Base-by-base conservation (phyloP, 1,284 basidiomycete genomes). In the Heterobasidion parviporum region DNA sequence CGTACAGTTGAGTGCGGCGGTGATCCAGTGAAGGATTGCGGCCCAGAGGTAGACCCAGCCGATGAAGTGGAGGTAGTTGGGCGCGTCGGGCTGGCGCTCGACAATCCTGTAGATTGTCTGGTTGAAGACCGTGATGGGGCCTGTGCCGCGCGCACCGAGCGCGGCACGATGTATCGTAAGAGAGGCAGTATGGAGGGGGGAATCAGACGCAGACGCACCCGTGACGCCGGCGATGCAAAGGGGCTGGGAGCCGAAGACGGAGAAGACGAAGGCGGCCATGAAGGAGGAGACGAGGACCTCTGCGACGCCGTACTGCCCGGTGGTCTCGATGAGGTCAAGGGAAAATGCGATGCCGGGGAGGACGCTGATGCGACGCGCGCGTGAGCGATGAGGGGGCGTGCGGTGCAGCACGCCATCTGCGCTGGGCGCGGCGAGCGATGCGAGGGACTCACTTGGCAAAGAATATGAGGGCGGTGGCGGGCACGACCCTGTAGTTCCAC, bases 21-120 rank as follows among this genome's bases (percentile, higher is more conserved):
- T 89, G 50, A 94, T 68, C 83, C 91, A 96, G 67, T 98, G 95
- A 56, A 96, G 78, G 47, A 94, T 93, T 0, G 95, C 94, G 12
- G 83, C 91, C 94, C 95, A 97, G 1, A 96, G 77, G 67, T 94
- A 92, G 0, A 93, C 87, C 94, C 93, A 96, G 14, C 90, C 90
- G 16, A 94, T 81, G 64, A 96, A 95, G 56, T 92, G 88, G 7
- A 94, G 78, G 64, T 94, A 95, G 61, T 83, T 70, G 6, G 89
- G 89, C 7, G 82, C 74, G 59, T 85, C 75, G 8, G 74, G 61
- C 57, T 77, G 74, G 15, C 72, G 73, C 61, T 79, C 67, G 55
- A 93, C 75, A 57, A 95, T 93, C 64, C 88, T 79, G 67, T 81
- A 94, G 51, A 95, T 92, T 5, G 89, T 93, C 72, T 92, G 93